Evolutionary conservation across 208 protist species (phyloP), one percentile per base, ranked within the genome.

Genomic region (Angomonas deanei): DNA sequence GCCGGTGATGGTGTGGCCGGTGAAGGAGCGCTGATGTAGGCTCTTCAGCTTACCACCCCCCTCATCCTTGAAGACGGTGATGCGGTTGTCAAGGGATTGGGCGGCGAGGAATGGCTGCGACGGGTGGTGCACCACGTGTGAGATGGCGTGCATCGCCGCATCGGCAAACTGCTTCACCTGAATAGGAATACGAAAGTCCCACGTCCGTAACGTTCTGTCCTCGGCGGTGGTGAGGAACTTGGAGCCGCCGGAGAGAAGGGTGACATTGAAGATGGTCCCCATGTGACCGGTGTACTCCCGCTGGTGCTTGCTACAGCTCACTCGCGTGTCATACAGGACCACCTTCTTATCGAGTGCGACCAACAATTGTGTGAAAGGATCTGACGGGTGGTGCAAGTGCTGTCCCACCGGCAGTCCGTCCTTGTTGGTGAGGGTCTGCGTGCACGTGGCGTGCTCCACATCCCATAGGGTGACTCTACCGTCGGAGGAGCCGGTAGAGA

Each of bases 231-330:
- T 93, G 8, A 98, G 86, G 63, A 99, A 91, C 54, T 97, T 88
- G 15, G 73, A 65, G 27, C 86, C 87, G n/a, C 87, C 71, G 61
- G 97, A 96, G 23, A 98, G 64, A 48, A 98, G 97, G 0, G 89
- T 96, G 21, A 98, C 58, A 19, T 97, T 92, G 72, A 98, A 98
- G 46, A 99, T 96, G 31, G 93, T 80, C 30, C 87, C 96, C 61
- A 98, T 84, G 80, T 99, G 98, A 1, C 96, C 85, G 24, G 98
- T 93, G 86, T 99, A 99, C 74, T 97, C 89, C 53, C 85, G 85
- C 65, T 91, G 81, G 42, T 81, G 76, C 58, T 62, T 71, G 42
- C 30, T 62, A 49, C 59, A 63, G 59, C 81, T 91, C 36, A 70
- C 86, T 17, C 85, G 80, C 17, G 88, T 74, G 71, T 98, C 96